Base-by-base conservation (phyloP, 2,329 filamentous ascomycete genomes). In the Exophiala sideris region DNA sequence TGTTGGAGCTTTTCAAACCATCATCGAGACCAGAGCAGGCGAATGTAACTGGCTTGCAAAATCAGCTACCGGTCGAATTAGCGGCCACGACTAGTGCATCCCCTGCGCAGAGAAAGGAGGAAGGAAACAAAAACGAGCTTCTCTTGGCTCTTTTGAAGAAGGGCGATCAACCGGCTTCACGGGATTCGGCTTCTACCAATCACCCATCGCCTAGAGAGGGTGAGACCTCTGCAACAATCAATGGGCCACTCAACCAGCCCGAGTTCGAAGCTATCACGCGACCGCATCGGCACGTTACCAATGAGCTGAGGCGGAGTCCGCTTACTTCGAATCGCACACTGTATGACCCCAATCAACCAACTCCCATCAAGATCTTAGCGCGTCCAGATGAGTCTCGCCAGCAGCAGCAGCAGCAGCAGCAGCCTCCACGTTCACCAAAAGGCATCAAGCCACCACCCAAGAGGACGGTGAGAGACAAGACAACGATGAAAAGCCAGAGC, bases 51-150 rank as follows among this genome's bases (percentile, higher is more conserved):
- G 39, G 18, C 2, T 20, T 45, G 33, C 38, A 5, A 16, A 50
- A 32, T n/a, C 12, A 24, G 14, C 35, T 34, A 35, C 74, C 72
- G 34, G 75, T 67, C 7, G 77, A 79, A 58, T 61, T 79, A 14
- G 72, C 75, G 35, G 76, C 71, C 14, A 70, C 73, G 14, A 70
- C 73, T n/a, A 12, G 46, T 11, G 68, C 66, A 1, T 70, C 73
- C 1, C 29, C 40, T 36, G 33, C 39, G 33, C 33, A 39, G 29
- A 39, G 21, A 7, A 51, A 58, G 45, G 50, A 41, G 40, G 45
- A 50, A 38, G 20, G 33, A n/a, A 51, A 50, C 40, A 52, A 59
- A 33, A 47, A 61, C 10, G 56, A 52, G 2, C 48, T 54, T 11
- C 52, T 62, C 12, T 50, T 60, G 8, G 44, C 50, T 12, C 44